Base-by-base conservation (phyloP, 2,329 filamentous ascomycete species). In the Aureobasidium leucospermi region DNA sequence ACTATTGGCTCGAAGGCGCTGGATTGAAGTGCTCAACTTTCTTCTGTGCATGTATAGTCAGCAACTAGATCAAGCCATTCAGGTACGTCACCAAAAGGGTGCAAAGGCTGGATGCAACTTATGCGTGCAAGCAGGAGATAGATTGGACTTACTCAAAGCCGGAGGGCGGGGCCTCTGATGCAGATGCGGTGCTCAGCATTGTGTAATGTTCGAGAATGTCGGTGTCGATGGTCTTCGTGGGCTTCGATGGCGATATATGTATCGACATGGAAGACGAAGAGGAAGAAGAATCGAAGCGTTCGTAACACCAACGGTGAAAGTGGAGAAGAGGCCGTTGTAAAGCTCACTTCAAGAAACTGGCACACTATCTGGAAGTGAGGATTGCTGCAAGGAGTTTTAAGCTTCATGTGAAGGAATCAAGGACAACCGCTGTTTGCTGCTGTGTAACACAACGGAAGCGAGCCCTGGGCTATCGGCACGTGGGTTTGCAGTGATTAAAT, bases 91-190 rank as follows among this genome's bases (percentile, higher is more conserved):
- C 41, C 52, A 29, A 36, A 56, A 43, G n/a, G 29, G 52, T 56
- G 39, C 39, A 56, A 23, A 31, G 39, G 38, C 51, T 31, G 38
- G 9, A 38, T 46, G 41, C 51, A 38, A 45, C 16, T 52, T 52
- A 19, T 16, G 49, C 7, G 15, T 41, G 23, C 19, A 31, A 43
- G 38, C 32, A 55, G n/a, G 51, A 38, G 31, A 46, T 56, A 45
- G 32, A 56, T 45, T 46, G 41, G 19, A 56, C 52, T 16, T 56
- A 56, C 52, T 56, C 52, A 56, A 56, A 56, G 52, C 52, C 52
- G 31, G 16, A 56, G 41, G 31, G 52, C 31, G 41, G 52, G 52
- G 41, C 41, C 6, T 45, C 41, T 45, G 39, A 29, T 56, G 52
- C 41, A 46, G 41, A 16, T 46, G 52, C 29, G 36, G 39, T 56